Percentiles rank a stretch among this genome's conserved stretches.
These are phyloP conservation scores for Talaromyces marneffei DNA, from an alignment of 2,329 filamentous ascomycete genomes.

Conservation along the genomic window DNA sequence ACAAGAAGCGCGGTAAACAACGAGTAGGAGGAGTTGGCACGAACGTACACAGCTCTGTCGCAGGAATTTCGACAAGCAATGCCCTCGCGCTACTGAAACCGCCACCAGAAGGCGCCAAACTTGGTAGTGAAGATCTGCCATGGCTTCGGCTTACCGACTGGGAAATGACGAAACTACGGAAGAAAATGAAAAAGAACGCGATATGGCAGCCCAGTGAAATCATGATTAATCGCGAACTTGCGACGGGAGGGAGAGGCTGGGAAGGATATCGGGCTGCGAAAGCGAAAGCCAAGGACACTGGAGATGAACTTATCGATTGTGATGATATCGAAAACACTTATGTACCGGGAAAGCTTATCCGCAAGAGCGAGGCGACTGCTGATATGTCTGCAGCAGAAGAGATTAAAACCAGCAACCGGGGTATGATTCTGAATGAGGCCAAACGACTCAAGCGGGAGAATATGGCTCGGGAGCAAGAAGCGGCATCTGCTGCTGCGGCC, in stretches of 20 bases:
- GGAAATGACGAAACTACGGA: conserved; percentile 61
- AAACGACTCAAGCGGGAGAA: conserved; percentile 57
- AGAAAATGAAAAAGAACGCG: conserved; percentile 66
- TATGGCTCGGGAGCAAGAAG: conserved; percentile 44
- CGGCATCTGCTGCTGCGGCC: conserved; percentile 21
- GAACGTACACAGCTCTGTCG: conserved; percentile 50
- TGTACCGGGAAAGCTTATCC: conserved; percentile 35
- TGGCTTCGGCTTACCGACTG: conserved; percentile 62
- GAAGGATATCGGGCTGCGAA: conserved; percentile 47
- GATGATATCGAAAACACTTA: conserved; percentile 38
- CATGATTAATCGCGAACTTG: conserved; percentile 61
- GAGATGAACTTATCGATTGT: conserved; percentile 55
- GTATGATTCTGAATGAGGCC: conserved; percentile 56
- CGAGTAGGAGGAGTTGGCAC: conserved; percentile 37
- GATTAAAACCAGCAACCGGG: conserved; percentile 51
- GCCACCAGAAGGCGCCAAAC: conserved; percentile 54
- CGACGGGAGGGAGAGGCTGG: conserved; percentile 51
- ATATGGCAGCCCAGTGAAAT: conserved; percentile 63
- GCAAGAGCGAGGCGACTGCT: conserved; percentile 37
- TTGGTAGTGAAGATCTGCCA: conserved; percentile 56
- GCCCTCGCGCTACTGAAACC: conserved; percentile 54
- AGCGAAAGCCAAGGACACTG: conserved; percentile 46
- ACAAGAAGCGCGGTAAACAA: conserved; percentile 31
- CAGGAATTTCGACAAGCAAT: conserved; percentile 57
- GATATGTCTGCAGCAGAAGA: conserved; percentile 38